Evolutionary conservation across 1,284 basidiomycete genomes (phyloP).

Genomic region (Boletus semigastroideus): DNA sequence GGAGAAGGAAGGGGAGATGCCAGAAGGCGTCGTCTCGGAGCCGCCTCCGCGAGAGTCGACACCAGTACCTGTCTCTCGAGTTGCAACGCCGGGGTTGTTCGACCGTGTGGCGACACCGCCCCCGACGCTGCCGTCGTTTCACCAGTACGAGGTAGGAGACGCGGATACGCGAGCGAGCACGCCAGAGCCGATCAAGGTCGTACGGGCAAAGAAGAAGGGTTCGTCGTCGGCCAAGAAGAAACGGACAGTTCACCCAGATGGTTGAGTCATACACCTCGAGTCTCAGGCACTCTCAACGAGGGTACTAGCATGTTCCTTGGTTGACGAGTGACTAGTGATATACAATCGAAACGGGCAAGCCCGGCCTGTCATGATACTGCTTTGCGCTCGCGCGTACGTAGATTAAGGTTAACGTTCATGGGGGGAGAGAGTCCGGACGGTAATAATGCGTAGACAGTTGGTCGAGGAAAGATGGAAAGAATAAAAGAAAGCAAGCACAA

Average conservation of each 20-base stretch:
- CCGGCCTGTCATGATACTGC: slow-evolving; percentile 18
- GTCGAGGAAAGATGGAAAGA: neutral
- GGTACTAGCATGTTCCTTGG: neutral
- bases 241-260: slow-evolving; percentile 40
- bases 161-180: slow-evolving; percentile 53
- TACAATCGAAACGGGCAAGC: slow-evolving; percentile 19
- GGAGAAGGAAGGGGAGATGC: slow-evolving; percentile 86
- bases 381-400: slow-evolving; percentile 15
- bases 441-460: slow-evolving; percentile 15
- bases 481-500: slow-evolving; percentile 15
- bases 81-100: slow-evolving; percentile 27
- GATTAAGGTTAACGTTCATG: slow-evolving; percentile 7
- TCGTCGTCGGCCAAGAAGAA: slow-evolving; percentile 62
- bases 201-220: slow-evolving; percentile 67
- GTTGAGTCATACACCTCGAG: slow-evolving; percentile 5
- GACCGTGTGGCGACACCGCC: slow-evolving; percentile 39
- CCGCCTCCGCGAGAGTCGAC: slow-evolving; percentile 17
- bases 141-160: slow-evolving; percentile 55
- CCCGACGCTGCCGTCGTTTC: slow-evolving; percentile 48
- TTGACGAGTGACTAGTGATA: slow-evolving; percentile 20
- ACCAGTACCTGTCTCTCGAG: slow-evolving; percentile 23
- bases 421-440: slow-evolving; percentile 14
- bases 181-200: slow-evolving; percentile 74
- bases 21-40: slow-evolving; percentile 49
- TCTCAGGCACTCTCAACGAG: too few relatives aligned